A percentile compares a stretch with the other conserved stretches of the same genome.
Conservation (phyloP, 495 filamentous ascomycete species). For the Barbatosphaeria neglecta region DNA sequence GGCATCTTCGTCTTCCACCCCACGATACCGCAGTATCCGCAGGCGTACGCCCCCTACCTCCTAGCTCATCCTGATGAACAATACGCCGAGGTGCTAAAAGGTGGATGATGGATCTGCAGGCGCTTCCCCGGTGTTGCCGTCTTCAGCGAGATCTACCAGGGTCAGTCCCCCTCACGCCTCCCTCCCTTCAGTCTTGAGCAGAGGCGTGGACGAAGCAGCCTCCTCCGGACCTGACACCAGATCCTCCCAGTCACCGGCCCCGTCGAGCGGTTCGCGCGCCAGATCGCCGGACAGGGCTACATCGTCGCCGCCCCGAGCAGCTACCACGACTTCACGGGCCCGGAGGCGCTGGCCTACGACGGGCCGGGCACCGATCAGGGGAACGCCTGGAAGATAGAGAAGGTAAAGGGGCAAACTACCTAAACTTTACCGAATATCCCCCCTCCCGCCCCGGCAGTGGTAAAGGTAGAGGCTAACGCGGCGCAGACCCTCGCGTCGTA, state of each 20-base stretch:
- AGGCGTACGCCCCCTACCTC: conserved; percentile 39
- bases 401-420: conserved; percentile 31
- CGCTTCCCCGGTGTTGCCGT: conserved; percentile 84
- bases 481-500: conserved; percentile 78
- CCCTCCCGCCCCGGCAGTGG: neutral
- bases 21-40: conserved; percentile 67
- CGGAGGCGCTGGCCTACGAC: conserved; percentile 77
- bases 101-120: conserved; percentile 11
- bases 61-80: neutral
- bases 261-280: conserved; percentile 79
- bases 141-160: conserved; percentile 96
- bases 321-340: conserved; percentile 87
- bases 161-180: conserved; percentile 25
- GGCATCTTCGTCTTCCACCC: conserved; percentile 88
- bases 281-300: conserved; percentile 88
- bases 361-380: conserved; percentile 78
- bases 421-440: neutral
- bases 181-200: too few species aligned
- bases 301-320: conserved; percentile 83
- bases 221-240: neutral
- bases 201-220: conserved; percentile 1
- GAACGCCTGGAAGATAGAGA: conserved; percentile 74
- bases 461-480: neutral
- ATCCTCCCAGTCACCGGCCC: conserved; percentile 70
- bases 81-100: neutral